These are phyloP conservation scores for Ascoidea tarda DNA, from an alignment of 805 yeast species.

Conservation along the genomic window DNA sequence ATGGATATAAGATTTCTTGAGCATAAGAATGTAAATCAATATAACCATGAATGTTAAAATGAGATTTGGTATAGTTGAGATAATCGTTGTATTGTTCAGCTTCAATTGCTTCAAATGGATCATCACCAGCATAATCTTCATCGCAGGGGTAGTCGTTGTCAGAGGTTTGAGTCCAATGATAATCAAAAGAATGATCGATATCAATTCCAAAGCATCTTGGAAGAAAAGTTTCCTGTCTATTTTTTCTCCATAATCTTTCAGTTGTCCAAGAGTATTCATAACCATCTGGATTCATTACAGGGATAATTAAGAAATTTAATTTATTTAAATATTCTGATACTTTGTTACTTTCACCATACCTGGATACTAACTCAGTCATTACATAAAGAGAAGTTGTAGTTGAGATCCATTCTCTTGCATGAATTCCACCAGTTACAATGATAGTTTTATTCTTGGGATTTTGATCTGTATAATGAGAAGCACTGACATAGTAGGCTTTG, in stretches of 20 bases:
- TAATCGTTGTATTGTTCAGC: slow-evolving; percentile 33
- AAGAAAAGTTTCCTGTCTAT: slow-evolving; percentile 59
- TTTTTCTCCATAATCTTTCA: slow-evolving; percentile 83
- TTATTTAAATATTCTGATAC: slow-evolving; percentile 35
- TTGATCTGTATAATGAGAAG: slow-evolving; percentile 21
- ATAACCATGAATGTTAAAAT: slow-evolving; percentile 58
- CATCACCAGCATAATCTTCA: slow-evolving; percentile 71
- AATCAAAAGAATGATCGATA: slow-evolving; percentile 73
- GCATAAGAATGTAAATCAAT: slow-evolving; percentile 78
- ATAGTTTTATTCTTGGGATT: slow-evolving; percentile 43
- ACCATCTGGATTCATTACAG: slow-evolving; percentile 87
- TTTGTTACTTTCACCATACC: slow-evolving; percentile 26
- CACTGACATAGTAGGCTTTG: slow-evolving; percentile 50
- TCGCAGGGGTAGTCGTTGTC: slow-evolving; percentile 52
- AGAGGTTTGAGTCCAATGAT: slow-evolving; percentile 46
- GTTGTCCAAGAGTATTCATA: slow-evolving; percentile 68
- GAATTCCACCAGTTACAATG: slow-evolving; percentile 72
- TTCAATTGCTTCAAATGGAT: slow-evolving; percentile 54
- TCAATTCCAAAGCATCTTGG: slow-evolving; percentile 72
- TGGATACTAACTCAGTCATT: slow-evolving; percentile 30
- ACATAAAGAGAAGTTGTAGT: slow-evolving; percentile 54
- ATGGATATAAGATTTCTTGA: slow-evolving; percentile 72
- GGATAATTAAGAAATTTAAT: slow-evolving; percentile 63
- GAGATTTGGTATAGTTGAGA: slow-evolving; percentile 31
- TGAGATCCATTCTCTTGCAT: slow-evolving; percentile 86